These are phyloP conservation scores for Carnegiea gigantea DNA, from an alignment of 179 eudicot species.

Conservation along the genomic window DNA sequence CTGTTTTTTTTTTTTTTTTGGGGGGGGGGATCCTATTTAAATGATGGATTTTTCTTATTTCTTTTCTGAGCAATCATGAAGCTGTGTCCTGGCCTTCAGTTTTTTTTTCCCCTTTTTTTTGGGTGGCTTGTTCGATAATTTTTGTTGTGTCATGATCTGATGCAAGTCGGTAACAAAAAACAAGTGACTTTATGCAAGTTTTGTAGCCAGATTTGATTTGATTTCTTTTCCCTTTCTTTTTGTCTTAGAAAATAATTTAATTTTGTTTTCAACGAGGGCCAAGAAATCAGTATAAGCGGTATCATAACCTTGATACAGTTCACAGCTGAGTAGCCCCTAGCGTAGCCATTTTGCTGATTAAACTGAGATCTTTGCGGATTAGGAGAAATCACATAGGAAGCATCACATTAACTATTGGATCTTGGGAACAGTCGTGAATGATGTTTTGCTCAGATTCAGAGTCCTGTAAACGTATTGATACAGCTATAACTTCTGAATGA, in stretches of 20 bases:
- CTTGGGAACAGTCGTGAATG: not conserved
- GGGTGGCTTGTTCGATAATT: too few relatives aligned
- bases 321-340: not conserved
- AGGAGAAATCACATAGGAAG: not conserved
- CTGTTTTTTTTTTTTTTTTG: not conserved
- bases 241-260: not conserved
- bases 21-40: not conserved
- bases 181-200: not conserved
- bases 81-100: not conserved
- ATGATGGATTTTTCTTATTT: constrained; percentile 6
- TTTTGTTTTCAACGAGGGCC: not conserved
- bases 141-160: not conserved
- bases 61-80: not conserved
- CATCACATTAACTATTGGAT: too few relatives aligned
- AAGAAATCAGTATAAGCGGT: not conserved
- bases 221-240: not conserved
- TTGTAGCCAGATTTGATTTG: not conserved
- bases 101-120: too few relatives aligned
- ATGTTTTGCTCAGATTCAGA: not conserved
- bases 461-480: not conserved
- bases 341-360: not conserved
- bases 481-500: not conserved
- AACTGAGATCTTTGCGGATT: not conserved
- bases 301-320: not conserved
- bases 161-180: too few relatives aligned